phyloP scores from a whole-genome alignment of 306 rosid genomes.

The Dicorynia guianensis region DNA sequence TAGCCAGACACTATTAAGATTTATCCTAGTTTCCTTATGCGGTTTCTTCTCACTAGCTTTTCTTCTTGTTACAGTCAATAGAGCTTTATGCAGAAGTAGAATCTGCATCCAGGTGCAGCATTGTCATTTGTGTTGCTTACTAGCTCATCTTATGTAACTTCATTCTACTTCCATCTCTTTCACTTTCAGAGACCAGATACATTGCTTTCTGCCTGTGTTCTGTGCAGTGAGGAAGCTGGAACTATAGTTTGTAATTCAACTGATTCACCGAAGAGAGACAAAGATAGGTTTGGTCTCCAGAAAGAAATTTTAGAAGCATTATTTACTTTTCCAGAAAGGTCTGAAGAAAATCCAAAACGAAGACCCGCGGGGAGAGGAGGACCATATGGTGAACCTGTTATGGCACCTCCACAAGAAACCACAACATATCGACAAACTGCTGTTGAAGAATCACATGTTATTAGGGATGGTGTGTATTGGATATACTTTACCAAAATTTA shows the following conservation, averaged over 20 bases:
- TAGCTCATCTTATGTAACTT: conserved; percentile 4
- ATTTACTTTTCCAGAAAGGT: conserved; percentile 45
- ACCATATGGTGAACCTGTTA: conserved; percentile 25
- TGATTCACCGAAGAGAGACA: conserved; percentile 29
- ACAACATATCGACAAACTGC: conserved; percentile 9
- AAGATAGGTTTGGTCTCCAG: conserved; percentile 30
- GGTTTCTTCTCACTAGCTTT: conserved; percentile 10
- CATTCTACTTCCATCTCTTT: neutral
- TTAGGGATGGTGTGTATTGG: conserved; percentile 36
- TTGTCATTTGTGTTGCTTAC: conserved; percentile 1
- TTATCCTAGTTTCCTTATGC: conserved; percentile 9
- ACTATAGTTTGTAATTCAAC: conserved; percentile 5
- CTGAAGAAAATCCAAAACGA: conserved; percentile 41
- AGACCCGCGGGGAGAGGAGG: conserved; percentile 14
- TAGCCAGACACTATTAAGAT: conserved; percentile 6
- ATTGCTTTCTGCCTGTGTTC: conserved; percentile 15
- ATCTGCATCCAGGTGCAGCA: conserved; percentile 38
- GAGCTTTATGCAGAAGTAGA: conserved; percentile 35
- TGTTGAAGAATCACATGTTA: conserved; percentile 19
- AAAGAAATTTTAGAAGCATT: conserved; percentile 47
- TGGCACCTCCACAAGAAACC: conserved; percentile 26
- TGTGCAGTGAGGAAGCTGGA: conserved; percentile 35
- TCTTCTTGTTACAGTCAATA: conserved; percentile 33
- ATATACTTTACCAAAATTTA: neutral
- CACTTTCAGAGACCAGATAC: neutral